phyloP scores from a whole-genome alignment of 2,329 filamentous ascomycete species.

The Fusarium bulbicola region DNA sequence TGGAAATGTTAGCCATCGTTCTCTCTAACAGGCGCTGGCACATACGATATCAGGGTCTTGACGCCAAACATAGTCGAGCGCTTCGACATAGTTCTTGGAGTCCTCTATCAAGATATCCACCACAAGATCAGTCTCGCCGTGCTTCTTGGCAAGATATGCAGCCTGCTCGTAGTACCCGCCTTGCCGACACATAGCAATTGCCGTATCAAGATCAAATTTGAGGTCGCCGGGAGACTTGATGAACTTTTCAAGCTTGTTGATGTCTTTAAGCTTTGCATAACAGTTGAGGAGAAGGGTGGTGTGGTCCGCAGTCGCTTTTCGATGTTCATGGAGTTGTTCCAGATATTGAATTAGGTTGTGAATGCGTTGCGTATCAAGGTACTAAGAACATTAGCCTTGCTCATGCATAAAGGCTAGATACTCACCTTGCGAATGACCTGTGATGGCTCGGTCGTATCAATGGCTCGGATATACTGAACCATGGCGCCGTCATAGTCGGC shows the following conservation, averaged over 20 bases:
- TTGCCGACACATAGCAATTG: conserved; percentile 96
- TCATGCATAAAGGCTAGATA: fast-evolving
- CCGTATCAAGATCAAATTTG: conserved; percentile 96
- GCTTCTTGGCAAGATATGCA: conserved; percentile 92
- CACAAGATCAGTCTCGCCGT: conserved; percentile 91
- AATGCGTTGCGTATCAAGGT: conserved; percentile 95
- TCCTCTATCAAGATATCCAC: conserved; percentile 97
- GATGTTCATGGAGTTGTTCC: conserved; percentile 93
- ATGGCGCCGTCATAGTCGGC: conserved; percentile 98
- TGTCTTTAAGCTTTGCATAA: conserved; percentile 97
- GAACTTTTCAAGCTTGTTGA: conserved; percentile 93
- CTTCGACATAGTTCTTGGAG: conserved; percentile 87
- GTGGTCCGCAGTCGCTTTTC: conserved; percentile 92
- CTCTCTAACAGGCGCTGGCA: conserved; percentile 5
- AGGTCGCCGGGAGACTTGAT: conserved; percentile 95
- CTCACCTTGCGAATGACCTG: conserved; percentile 90
- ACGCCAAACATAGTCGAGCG: conserved; percentile 90
- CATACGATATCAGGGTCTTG: conserved; percentile 80
- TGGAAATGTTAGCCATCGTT: conserved; percentile 52
- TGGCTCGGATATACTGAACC: conserved; percentile 96
- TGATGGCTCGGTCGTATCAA: conserved; percentile 94
- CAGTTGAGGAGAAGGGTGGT: conserved; percentile 95
- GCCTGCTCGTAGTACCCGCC: conserved; percentile 97
- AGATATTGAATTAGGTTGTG: conserved; percentile 97
- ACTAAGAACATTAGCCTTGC: conserved; percentile 61